Percentiles rank a stretch among this genome's conserved stretches.
These are phyloP conservation scores for Symbiodinium pilosum DNA, from an alignment of 73 alveolate species.

Conservation along the genomic window DNA sequence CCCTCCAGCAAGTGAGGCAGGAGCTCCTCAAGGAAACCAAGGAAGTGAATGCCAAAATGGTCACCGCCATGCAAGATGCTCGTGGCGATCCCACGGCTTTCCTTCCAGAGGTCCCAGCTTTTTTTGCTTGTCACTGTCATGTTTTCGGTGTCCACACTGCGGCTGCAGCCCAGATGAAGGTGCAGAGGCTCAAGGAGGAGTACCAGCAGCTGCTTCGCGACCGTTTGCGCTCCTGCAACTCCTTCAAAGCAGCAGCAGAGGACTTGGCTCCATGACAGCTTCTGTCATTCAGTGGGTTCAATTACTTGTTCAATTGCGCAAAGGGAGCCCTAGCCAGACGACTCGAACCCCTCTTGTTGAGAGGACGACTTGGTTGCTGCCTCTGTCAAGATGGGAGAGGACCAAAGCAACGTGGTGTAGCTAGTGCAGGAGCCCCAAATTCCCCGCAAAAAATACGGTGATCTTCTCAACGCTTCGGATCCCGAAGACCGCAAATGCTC, in stretches of 20 bases:
- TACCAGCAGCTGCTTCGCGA: background rate
- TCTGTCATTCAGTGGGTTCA: too few relatives aligned
- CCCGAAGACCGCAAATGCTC: too few relatives aligned
- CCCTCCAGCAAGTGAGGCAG: constrained; percentile 1
- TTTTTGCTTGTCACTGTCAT: background rate
- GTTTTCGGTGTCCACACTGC: background rate
- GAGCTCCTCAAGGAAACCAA: constrained; percentile 50
- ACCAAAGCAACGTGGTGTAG: too few relatives aligned
- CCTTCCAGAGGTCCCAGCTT: constrained; percentile 25
- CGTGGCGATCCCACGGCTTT: constrained; percentile 15
- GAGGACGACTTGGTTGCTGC: too few relatives aligned
- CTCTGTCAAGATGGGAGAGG: too few relatives aligned
- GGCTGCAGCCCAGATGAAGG: background rate
- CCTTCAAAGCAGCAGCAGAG: background rate
- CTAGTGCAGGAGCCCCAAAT: too few relatives aligned
- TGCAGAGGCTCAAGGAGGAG: background rate
- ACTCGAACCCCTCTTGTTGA: too few relatives aligned
- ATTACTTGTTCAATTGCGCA: too few relatives aligned
- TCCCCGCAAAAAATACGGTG: too few relatives aligned
- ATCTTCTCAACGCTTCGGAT: too few relatives aligned
- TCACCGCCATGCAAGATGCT: constrained; percentile 25
- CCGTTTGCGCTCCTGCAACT: background rate
- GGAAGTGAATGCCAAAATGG: constrained; percentile 43
- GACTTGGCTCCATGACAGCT: too few relatives aligned
- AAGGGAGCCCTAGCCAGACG: too few relatives aligned